Evolutionary conservation across 2,329 filamentous ascomycete species (phyloP), one percentile per base, ranked within the genome.

Genomic region (Sclerotinia trifoliorum): DNA sequence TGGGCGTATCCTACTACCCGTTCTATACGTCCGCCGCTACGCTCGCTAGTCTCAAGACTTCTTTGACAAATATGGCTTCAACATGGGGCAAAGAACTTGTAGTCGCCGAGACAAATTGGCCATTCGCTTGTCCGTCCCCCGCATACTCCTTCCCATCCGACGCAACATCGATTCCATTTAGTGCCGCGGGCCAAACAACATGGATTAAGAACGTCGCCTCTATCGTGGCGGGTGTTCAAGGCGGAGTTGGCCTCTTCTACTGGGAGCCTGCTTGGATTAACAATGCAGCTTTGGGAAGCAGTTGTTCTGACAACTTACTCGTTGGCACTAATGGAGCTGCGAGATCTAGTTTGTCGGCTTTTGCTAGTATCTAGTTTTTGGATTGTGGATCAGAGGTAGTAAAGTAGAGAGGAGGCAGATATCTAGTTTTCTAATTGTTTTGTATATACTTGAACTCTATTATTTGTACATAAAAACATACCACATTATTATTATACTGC

Each of bases 181-280:
- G 84, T 3, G 84, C 83, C 0, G 85, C 81, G 0, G 90, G 90
- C 0, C 90, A 92, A 80, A 79, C 79, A 1, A 82, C 81, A 2
- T 92, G 87, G 78, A 78, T 92, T 65, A 80, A 85, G 77, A 79
- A 84, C 68, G 82, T 92, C 24, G 88, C 87, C 0, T 79, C 79
- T 1, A 80, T 86, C 1, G 83, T 91, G 0, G 79, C 80, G 1
- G 82, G 79, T 1, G 83, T 87, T 0, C 80, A 78, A 1, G 82
- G 83, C 1, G 88, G 88, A 0, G 78, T 80, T 39, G 90, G 89
- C 0, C 56, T 92, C 10, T 91, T 89, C 70, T 92, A 92, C 72
- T 92, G 90, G 90, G 90, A 93, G 76, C 89, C 89, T 0, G 87
- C 85, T 0, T 92, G 88, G 88, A 81, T 91, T 70, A 81, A 86